Base-by-base conservation (phyloP, 2,329 filamentous ascomycete species). In the Purpureocillium takamizusanense region DNA sequence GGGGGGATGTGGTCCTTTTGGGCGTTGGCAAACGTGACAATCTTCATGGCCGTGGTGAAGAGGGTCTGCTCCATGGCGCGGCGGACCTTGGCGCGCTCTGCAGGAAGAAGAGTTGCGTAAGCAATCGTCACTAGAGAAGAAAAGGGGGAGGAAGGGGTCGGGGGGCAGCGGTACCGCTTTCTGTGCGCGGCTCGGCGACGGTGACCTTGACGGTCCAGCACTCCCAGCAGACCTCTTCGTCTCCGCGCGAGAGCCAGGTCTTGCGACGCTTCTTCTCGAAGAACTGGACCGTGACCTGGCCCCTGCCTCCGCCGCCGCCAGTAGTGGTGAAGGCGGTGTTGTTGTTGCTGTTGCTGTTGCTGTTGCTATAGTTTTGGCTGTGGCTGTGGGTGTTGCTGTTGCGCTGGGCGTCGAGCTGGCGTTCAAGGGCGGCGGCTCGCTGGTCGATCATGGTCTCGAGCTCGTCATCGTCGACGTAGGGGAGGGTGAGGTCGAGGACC, bases 201-300 rank as follows among this genome's bases (percentile, higher is more conserved):
- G 88, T 94, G 36, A 97, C 85, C 61, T 94, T 86, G 48, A 98
- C 66, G 33, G 85, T 87, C 92, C 92, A 98, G 54, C 79, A 81
- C 70, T 97, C 92, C 92, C 92, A 98, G 60, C 88, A 94, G 14
- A 95, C 80, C 60, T 95, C 89, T 59, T 97, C 89, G 48, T 95
- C 90, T 17, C 78, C 83, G 52, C 62, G 75, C 66, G 88, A 83
- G 61, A 86, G 81, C 59, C 85, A 89, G 2, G 78, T 74, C 69
- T 89, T 92, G 50, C 83, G 77, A 43, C 89, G 75, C 57, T 82
- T 84, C 72, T 90, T 92, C 66, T 98, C 90, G 50, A 94, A 94
- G 67, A 97, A 97, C 66, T 94, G 86, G 27, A 97, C 84, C 3
- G 80, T 79, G 45, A 95, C 77, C 57, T 87, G 80, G 23, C 85